Percentiles rank a stretch among this genome's conserved stretches.
Evolutionary conservation across 106 monocot genomes (phyloP).

Genomic region (Allium fistulosum): DNA sequence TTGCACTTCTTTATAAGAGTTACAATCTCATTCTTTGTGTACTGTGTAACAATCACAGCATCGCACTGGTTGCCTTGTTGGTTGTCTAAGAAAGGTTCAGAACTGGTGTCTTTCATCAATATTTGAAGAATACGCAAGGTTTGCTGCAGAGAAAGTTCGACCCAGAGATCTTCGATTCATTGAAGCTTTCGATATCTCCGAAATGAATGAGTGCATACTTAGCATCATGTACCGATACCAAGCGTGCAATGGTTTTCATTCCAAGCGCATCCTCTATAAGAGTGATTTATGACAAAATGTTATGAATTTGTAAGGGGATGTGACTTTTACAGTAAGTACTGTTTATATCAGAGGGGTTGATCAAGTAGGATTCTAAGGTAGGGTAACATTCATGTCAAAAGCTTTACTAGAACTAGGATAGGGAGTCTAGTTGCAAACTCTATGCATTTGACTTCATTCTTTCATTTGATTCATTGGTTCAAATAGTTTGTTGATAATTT

Average conservation of each 20-base stretch:
- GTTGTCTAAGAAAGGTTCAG: conserved; percentile 56
- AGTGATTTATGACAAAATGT: neutral
- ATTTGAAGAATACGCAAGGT: conserved; percentile 38
- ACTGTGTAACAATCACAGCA: conserved; percentile 24
- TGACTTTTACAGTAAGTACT: no score
- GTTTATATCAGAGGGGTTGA: no score
- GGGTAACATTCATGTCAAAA: no score
- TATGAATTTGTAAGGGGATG: no score
- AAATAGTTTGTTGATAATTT: no score
- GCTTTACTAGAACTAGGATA: no score
- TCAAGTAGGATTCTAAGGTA: no score
- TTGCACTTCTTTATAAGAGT: no score
- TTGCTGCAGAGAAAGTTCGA: conserved; percentile 35
- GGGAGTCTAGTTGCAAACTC: no score
- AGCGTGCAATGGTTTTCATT: conserved; percentile 11
- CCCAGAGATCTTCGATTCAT: conserved; percentile 42
- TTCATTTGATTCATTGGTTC: no score
- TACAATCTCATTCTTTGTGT: no score
- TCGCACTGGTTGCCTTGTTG: conserved; percentile 62
- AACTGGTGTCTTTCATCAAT: conserved; percentile 52
- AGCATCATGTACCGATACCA: conserved; percentile 24
- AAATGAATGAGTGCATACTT: conserved; percentile 26
- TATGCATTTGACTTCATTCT: no score
- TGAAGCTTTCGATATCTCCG: conserved; percentile 34
- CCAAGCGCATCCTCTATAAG: conserved; percentile 16